These are phyloP conservation scores for Acanthamoeba triangularis DNA, from an alignment of 208 protist genomes.

Conservation along the genomic window DNA sequence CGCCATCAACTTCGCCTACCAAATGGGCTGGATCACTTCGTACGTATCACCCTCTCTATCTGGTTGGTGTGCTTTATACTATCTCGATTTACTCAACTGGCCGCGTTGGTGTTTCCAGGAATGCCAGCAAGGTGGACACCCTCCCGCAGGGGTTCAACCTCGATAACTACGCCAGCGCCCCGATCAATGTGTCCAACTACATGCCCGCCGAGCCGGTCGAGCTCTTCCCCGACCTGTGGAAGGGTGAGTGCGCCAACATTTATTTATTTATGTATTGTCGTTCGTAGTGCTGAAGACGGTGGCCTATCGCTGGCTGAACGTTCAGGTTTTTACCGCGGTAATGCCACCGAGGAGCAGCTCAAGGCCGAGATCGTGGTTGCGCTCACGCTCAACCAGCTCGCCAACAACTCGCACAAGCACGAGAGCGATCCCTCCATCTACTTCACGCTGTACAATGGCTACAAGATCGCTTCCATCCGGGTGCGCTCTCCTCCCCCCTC, in stretches of 20 bases:
- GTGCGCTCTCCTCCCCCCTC: neutral
- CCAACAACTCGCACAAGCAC: constrained; percentile 70
- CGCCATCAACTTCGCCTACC: constrained; percentile 75
- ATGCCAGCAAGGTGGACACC: neutral
- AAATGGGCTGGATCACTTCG: constrained; percentile 66
- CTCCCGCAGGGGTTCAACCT: constrained; percentile 63
- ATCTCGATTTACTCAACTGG: neutral
- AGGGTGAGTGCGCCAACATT: neutral
- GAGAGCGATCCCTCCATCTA: constrained; percentile 25
- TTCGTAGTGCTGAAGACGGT: neutral
- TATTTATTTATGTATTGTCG: neutral
- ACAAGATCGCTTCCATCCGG: constrained; percentile 21
- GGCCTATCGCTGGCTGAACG: neutral
- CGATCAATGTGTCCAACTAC: constrained; percentile 56
- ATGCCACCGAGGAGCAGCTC: constrained; percentile 37
- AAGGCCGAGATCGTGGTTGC: constrained; percentile 72
- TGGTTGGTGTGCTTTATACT: neutral
- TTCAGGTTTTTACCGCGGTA: constrained; percentile 74
- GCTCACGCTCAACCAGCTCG: constrained; percentile 73
- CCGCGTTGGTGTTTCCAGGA: neutral
- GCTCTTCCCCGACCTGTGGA: constrained; percentile 67
- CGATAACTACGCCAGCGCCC: neutral
- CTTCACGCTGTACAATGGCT: constrained; percentile 37
- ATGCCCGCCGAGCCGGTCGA: constrained; percentile 42
- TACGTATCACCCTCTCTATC: neutral